Percentiles rank a stretch among this genome's conserved stretches.
Conservation (phyloP, 2,329 filamentous ascomycete genomes). For the Proliferodiscus dingleyae region DNA sequence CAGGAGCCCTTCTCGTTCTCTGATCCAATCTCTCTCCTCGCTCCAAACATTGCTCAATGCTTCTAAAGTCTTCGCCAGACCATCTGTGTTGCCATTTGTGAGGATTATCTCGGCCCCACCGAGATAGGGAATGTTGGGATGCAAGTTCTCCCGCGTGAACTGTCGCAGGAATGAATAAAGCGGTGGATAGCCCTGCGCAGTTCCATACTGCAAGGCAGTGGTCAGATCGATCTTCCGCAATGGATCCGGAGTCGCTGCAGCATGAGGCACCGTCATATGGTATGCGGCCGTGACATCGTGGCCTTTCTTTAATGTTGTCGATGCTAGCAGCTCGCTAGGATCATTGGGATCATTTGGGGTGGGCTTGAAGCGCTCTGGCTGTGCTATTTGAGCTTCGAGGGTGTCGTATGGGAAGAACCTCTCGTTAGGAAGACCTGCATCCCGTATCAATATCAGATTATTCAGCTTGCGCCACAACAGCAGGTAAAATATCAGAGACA, state of each 20-base stretch:
- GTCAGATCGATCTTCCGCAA: slow-evolving; percentile 72
- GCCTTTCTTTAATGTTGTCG: slow-evolving; percentile 25
- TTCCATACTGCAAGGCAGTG: slow-evolving; percentile 82
- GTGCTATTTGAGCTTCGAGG: slow-evolving; percentile 74
- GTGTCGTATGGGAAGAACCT: slow-evolving; percentile 88
- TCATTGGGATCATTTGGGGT: slow-evolving; percentile 55
- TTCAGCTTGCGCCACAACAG: background rate
- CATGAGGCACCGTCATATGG: slow-evolving; percentile 69
- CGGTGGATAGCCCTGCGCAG: slow-evolving; percentile 75
- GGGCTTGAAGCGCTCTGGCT: slow-evolving; percentile 68
- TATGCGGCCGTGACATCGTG: slow-evolving; percentile 26
- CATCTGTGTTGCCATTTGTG: slow-evolving; percentile 81
- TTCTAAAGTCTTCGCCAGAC: slow-evolving; percentile 72
- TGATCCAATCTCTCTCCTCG: slow-evolving; percentile 59
- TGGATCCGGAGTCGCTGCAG: slow-evolving; percentile 52
- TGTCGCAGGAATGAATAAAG: slow-evolving; percentile 73
- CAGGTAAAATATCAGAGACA: background rate
- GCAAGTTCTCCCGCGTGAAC: slow-evolving; percentile 70
- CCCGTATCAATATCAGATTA: slow-evolving; percentile 12
- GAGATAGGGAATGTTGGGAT: slow-evolving; percentile 75
- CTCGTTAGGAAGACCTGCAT: slow-evolving; percentile 66
- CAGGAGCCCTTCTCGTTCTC: slow-evolving; percentile 70
- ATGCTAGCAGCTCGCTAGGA: slow-evolving; percentile 35
- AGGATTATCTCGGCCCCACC: slow-evolving; percentile 73
- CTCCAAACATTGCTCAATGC: slow-evolving; percentile 73